Evolutionary conservation across 768 basidiomycete genomes (phyloP).

Genomic region (Antrodiella citrinella): DNA sequence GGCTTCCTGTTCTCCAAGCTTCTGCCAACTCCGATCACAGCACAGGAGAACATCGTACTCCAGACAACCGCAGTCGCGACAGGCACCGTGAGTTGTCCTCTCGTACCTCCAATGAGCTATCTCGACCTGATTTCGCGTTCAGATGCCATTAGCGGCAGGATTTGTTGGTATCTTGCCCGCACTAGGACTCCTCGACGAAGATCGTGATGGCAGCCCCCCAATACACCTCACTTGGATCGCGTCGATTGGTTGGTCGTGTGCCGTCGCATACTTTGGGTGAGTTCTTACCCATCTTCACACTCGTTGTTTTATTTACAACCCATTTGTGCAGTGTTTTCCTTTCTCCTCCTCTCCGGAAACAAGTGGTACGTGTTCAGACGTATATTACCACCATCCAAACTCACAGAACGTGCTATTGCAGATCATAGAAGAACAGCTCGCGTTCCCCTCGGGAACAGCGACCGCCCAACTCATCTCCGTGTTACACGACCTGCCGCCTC

Average conservation of each 20-base stretch:
- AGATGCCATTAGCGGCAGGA: conserved; percentile 80
- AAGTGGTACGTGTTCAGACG: conserved; percentile 59
- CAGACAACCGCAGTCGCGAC: conserved; percentile 96
- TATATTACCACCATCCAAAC: neutral
- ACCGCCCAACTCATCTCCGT: conserved; percentile 94
- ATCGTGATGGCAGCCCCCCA: conserved; percentile 69
- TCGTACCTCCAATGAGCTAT: neutral
- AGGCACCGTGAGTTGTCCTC: conserved; percentile 39
- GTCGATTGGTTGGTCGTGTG: conserved; percentile 80
- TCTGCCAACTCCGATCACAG: conserved; percentile 65
- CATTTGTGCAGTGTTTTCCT: conserved; percentile 84
- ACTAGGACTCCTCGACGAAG: conserved; percentile 64
- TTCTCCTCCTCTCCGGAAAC: conserved; percentile 88
- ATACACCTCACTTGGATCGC: conserved; percentile 67
- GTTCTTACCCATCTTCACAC: too few species aligned
- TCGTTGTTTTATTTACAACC: too few species aligned
- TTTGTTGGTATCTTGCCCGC: conserved; percentile 95
- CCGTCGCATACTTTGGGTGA: conserved; percentile 90
- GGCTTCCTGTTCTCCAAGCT: conserved; percentile 80
- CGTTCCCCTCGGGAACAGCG: conserved; percentile 93
- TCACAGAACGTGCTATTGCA: conserved; percentile 21
- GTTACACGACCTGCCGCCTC: conserved; percentile 68
- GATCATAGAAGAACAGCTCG: conserved; percentile 91
- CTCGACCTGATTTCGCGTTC: neutral
- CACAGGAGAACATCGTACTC: conserved; percentile 89